These are phyloP conservation scores for Cryptosporidium sp. DNA, from an alignment of 169 alveolate genomes.

Conservation along the genomic window DNA sequence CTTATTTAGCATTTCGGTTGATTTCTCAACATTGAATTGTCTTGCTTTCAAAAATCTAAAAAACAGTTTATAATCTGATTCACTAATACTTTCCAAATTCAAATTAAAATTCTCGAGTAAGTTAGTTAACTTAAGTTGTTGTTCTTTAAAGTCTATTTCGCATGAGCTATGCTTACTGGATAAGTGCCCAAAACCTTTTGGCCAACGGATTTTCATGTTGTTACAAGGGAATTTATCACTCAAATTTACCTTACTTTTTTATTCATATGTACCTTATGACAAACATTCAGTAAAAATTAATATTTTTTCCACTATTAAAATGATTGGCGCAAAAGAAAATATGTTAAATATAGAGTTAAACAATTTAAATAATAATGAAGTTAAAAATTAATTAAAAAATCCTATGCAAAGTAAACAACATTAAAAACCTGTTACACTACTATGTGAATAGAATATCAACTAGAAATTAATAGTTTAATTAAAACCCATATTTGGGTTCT, in stretches of 20 bases:
- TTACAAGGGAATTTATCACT: not conserved
- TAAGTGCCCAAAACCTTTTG: slow-evolving; percentile 26
- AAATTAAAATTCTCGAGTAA: slow-evolving; percentile 36
- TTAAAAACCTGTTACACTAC: not conserved
- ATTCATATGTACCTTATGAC: not conserved
- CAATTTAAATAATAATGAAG: not conserved
- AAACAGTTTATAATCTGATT: slow-evolving; percentile 28
- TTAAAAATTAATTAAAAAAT: too few species aligned
- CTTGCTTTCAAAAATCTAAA: slow-evolving; percentile 83
- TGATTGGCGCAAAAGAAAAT: not conserved
- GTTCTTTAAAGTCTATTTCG: slow-evolving; percentile 41
- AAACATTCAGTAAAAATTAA: not conserved
- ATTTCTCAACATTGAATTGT: slow-evolving; percentile 80
- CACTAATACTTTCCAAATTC: slow-evolving; percentile 13
- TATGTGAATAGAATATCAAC: not conserved
- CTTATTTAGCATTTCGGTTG: slow-evolving; percentile 81
- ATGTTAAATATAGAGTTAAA: too few species aligned
- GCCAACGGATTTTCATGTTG: slow-evolving; percentile 70
- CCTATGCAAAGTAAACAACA: too few species aligned
- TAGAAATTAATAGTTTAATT: too few species aligned
- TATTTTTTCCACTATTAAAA: not conserved
- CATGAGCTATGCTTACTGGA: not conserved
- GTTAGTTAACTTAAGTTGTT: slow-evolving; percentile 22
- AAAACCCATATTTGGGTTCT: not conserved
- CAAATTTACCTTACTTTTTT: not conserved